Evolutionary conservation across 305 asterid species (phyloP).

Genomic region (Solanum hybrid): DNA sequence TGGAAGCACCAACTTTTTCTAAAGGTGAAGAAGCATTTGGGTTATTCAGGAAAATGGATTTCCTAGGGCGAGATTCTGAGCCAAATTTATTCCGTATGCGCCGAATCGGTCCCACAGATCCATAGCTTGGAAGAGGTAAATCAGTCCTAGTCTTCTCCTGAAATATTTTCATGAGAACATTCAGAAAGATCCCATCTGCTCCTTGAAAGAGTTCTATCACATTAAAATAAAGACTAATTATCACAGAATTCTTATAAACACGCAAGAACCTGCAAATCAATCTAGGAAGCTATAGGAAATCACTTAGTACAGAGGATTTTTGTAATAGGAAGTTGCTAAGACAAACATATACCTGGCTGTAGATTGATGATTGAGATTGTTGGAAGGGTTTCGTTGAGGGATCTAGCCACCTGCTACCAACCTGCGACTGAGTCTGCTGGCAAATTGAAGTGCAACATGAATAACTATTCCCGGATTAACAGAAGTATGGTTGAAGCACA

Average conservation of each 20-base stretch:
- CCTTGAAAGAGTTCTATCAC: neutral
- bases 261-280: neutral
- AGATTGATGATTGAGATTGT: conserved; percentile 38
- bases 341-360: conserved; percentile 39
- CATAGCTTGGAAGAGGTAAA: conserved; percentile 34
- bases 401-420: conserved; percentile 31
- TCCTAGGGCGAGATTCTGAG: conserved; percentile 60
- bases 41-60: conserved; percentile 46
- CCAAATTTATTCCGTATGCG: conserved; percentile 53
- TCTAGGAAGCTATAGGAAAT: neutral
- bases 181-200: neutral
- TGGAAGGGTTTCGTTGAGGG: conserved; percentile 37
- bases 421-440: conserved; percentile 34
- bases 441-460: conserved; percentile 13
- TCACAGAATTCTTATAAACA: neutral
- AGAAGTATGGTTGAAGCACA: neutral
- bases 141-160: conserved; percentile 50
- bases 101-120: conserved; percentile 81
- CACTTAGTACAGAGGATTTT: neutral
- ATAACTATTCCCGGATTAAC: conserved; percentile 8
- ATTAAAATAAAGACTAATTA: neutral
- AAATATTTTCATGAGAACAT: neutral
- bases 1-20: conserved; percentile 28
- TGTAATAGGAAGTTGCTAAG: neutral
- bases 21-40: conserved; percentile 30